These are phyloP conservation scores for Ilex paraguariensis DNA, from an alignment of 305 asterid genomes.

Conservation along the genomic window DNA sequence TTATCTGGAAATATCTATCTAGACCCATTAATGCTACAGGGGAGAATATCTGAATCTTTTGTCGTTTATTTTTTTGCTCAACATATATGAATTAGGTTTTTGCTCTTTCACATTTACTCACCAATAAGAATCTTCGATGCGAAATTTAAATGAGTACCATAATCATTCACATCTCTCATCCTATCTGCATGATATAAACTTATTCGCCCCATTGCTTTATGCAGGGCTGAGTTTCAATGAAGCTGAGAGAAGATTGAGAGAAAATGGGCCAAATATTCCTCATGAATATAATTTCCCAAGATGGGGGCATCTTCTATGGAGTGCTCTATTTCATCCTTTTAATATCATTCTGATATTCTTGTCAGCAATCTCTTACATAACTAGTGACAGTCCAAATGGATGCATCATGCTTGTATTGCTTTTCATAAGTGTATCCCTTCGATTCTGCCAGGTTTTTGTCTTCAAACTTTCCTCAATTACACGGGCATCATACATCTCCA, in stretches of 20 bases:
- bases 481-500: too few relatives aligned
- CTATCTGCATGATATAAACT: neutral
- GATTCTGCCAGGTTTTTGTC: slow-evolving; percentile 18
- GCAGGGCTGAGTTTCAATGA: slow-evolving; percentile 23
- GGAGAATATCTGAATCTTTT: too few relatives aligned
- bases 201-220: neutral
- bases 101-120: too few relatives aligned
- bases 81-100: too few relatives aligned
- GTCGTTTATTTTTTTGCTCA: too few relatives aligned
- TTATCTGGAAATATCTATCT: too few relatives aligned
- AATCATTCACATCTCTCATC: too few relatives aligned
- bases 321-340: slow-evolving; percentile 20
- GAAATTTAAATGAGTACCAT: too few relatives aligned
- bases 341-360: slow-evolving; percentile 18
- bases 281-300: slow-evolving; percentile 10
- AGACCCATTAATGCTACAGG: too few relatives aligned
- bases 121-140: too few relatives aligned
- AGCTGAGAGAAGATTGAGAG: slow-evolving; percentile 19
- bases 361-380: slow-evolving; percentile 15
- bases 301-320: slow-evolving; percentile 23
- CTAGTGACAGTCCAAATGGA: slow-evolving; percentile 19
- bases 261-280: slow-evolving; percentile 20
- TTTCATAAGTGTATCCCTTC: slow-evolving; percentile 20
- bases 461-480: neutral
- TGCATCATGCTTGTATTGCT: slow-evolving; percentile 22